phyloP scores from a whole-genome alignment of 805 yeast species.

The Candida oleophila region DNA sequence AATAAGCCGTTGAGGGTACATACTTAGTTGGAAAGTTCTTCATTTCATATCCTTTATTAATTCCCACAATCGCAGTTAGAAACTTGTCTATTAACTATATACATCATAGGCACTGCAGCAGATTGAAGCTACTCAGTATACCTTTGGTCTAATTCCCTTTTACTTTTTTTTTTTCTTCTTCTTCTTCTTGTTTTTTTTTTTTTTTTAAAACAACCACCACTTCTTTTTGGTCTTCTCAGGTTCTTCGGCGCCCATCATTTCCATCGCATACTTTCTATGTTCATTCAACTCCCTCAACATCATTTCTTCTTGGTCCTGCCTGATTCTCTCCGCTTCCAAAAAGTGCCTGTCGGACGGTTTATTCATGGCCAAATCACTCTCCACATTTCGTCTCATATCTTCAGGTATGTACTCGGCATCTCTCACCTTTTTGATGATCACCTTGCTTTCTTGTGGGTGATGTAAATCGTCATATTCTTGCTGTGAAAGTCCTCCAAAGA shows the following conservation, averaged over 20 bases:
- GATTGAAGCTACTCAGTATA: too few species aligned
- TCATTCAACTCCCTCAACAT: conserved; percentile 33
- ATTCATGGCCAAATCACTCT: conserved; percentile 51
- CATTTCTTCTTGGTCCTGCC: conserved; percentile 64
- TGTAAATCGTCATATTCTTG: conserved; percentile 65
- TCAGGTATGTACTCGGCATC: conserved; percentile 44
- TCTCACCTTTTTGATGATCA: conserved; percentile 42
- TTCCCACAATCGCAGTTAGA: neutral
- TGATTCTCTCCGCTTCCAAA: conserved; percentile 68
- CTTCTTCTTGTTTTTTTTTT: too few species aligned
- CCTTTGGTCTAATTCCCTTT: too few species aligned
- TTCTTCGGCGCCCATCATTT: conserved; percentile 10
- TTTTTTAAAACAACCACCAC: conserved; percentile 19
- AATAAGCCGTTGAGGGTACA: too few species aligned
- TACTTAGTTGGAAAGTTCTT: too few species aligned
- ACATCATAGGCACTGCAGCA: too few species aligned
- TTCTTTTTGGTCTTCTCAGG: conserved; percentile 15
- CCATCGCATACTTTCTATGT: conserved; percentile 19
- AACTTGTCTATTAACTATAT: neutral
- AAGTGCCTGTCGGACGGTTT: conserved; percentile 72
- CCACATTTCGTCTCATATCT: conserved; percentile 42
- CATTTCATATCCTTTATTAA: neutral
- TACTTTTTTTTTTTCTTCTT: too few species aligned
- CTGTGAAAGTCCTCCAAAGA: conserved; percentile 52
- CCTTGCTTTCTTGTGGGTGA: conserved; percentile 40